Base-by-base conservation (phyloP, 805 yeast species). In the Yarrowia divulgata region DNA sequence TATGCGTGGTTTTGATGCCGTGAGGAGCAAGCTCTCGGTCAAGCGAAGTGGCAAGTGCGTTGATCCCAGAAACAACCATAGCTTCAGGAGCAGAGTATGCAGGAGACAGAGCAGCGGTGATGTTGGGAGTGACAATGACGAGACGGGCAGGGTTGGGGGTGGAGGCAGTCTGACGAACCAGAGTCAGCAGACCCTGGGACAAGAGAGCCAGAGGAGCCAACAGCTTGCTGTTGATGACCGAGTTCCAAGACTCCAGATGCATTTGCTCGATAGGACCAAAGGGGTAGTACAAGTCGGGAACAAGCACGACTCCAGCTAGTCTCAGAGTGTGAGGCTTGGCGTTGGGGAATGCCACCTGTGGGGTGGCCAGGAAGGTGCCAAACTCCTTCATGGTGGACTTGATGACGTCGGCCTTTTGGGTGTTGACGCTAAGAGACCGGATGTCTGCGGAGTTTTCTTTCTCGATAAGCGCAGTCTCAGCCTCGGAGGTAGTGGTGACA, bases 201-300 rank as follows among this genome's bases (percentile, higher is more conserved):
- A 89, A 77, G 35, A 89, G 75, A 57, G 82, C 83, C 58, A 87
- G 74, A 40, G 88, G 86, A 9, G 84, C 77, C 39, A 83, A 73
- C 1, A 86, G 72, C 67, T 86, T 81, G 16, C 84, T 81, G 70
- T 81, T 79, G 35, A 88, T 71, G 29, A 81, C 78, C 2, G 80
- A 80, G 18, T 76, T 75, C 91, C 91, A 87, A n/a, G 84, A 81
- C 13, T 79, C 77, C 14, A 81, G 75, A 12, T 84, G 73, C n/a
- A 86, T 78, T 57, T 84, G 81, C 72, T 89, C 91, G 23, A 88
- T 79, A 0, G 91, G 91, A 0, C 92, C 93, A 2, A 86, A 77
- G 4, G 91, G 90, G 77, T 85, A 88, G 73, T 82, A 85, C 69
- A 88, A 82, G 73, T 87, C 90, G 0, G 97, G 97, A 2, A 91